A percentile compares a stretch with the other conserved stretches of the same genome.
phyloP scores from a whole-genome alignment of 805 yeast genomes.

The Sungouiozyma ichnusensis region DNA sequence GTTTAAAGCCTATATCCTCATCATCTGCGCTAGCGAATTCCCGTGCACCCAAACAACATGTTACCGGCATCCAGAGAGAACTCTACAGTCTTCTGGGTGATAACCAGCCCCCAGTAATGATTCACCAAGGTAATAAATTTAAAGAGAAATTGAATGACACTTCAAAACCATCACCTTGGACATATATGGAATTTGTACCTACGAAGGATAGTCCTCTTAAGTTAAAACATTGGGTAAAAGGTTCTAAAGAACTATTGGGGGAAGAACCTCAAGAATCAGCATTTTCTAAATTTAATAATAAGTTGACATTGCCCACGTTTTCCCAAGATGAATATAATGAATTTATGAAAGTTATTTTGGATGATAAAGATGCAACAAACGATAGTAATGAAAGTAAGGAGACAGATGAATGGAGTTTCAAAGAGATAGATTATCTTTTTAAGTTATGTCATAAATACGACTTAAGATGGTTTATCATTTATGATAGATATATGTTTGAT shows the following conservation, averaged over 20 bases:
- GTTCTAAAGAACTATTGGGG: constrained; percentile 37
- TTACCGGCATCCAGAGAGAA: constrained; percentile 80
- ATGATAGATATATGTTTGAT: constrained; percentile 41
- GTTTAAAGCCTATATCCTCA: constrained; percentile 9
- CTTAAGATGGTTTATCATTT: constrained; percentile 52
- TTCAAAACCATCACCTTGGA: constrained; percentile 77
- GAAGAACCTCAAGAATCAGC: constrained; percentile 34
- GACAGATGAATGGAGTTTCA: constrained; percentile 47
- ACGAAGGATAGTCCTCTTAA: constrained; percentile 36
- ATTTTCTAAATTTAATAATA: constrained; percentile 66
- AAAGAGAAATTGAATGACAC: constrained; percentile 53
- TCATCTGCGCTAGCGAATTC: constrained; percentile 4
- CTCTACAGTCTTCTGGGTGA: constrained; percentile 82
- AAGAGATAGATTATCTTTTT: constrained; percentile 73
- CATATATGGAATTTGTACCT: constrained; percentile 41
- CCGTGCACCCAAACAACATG: constrained; percentile 18
- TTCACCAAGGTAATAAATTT: constrained; percentile 41
- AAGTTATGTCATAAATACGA: constrained; percentile 47
- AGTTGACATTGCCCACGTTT: constrained; percentile 59
- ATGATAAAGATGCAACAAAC: not conserved
- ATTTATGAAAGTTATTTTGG: constrained; percentile 29
- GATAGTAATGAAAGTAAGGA: constrained; percentile 12
- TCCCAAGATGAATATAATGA: constrained; percentile 48
- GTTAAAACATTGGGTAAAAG: constrained; percentile 82
- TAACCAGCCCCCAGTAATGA: constrained; percentile 76